Evolutionary conservation across 495 filamentous ascomycete species (phyloP).

Genomic region (Tuber brumale): DNA sequence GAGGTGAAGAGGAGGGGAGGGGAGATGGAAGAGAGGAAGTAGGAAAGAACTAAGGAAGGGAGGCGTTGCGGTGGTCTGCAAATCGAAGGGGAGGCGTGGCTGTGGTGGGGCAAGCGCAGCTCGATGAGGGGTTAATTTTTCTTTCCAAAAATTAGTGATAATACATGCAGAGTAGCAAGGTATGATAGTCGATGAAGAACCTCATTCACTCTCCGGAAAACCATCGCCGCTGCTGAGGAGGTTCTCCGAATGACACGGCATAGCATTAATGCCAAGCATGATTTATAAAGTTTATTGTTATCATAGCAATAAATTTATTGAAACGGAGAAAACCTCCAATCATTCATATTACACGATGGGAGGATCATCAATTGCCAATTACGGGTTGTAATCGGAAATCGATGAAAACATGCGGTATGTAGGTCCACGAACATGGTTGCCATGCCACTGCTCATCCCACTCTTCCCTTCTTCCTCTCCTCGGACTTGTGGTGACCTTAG

Average conservation of each 20-base stretch:
- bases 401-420: neutral
- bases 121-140: conserved; percentile 31
- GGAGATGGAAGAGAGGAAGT: neutral
- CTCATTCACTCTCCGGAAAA: neutral
- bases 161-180: neutral
- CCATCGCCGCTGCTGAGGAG: neutral
- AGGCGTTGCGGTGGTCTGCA: conserved; percentile 21
- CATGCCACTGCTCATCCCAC: neutral
- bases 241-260: neutral
- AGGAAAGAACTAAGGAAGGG: neutral
- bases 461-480: neutral
- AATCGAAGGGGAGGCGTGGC: conserved; percentile 11
- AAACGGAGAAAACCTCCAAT: conserved; percentile 5
- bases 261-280: neutral
- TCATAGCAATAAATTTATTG: neutral
- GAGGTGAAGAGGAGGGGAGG: neutral
- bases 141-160: neutral
- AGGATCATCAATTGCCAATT: neutral
- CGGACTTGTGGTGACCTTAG: neutral
- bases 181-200: neutral
- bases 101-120: conserved; percentile 13
- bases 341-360: neutral
- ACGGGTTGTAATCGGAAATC: neutral
- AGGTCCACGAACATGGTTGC: neutral
- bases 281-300: neutral